phyloP scores from a whole-genome alignment of 345 rosid species.

The Populus alba region DNA sequence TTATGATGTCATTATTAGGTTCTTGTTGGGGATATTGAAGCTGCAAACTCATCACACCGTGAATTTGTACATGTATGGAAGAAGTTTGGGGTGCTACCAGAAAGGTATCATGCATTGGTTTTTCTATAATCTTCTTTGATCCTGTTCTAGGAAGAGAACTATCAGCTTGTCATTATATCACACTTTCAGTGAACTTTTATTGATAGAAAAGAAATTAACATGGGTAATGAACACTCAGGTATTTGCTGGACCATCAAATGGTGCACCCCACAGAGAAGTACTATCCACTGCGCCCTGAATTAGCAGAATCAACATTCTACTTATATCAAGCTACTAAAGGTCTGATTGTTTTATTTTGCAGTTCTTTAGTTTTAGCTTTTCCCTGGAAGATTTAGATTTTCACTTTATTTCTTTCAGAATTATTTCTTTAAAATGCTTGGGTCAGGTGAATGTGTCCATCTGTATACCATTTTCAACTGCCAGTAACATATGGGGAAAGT shows the following conservation, averaged over 20 bases:
- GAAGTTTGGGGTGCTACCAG: conserved; percentile 86
- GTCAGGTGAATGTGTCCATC: neutral
- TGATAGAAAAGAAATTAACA: conserved; percentile 14
- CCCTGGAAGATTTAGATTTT: neutral
- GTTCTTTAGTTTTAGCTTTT: neutral
- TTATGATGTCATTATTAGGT: conserved; percentile 52
- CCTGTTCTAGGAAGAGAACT: neutral
- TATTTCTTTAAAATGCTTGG: neutral
- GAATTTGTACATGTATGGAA: conserved; percentile 83
- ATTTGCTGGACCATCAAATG: conserved; percentile 79
- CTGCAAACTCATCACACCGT: conserved; percentile 91
- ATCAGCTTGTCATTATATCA: conserved; percentile 1
- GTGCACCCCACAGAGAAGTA: conserved; percentile 93
- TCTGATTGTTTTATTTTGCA: conserved; percentile 15
- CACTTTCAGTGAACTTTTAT: conserved; percentile 16
- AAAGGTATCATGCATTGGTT: conserved; percentile 47
- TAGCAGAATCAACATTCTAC: conserved; percentile 95
- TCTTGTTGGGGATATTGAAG: conserved; percentile 85
- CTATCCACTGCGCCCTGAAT: conserved; percentile 93
- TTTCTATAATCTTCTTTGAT: neutral
- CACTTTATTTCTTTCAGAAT: neutral
- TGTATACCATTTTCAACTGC: neutral
- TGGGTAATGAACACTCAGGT: conserved; percentile 38
- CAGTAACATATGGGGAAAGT: neutral
- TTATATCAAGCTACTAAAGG: conserved; percentile 98